phyloP scores from a whole-genome alignment of 2,329 filamentous ascomycete species.

The Aspergillus brunneoviolaceus region DNA sequence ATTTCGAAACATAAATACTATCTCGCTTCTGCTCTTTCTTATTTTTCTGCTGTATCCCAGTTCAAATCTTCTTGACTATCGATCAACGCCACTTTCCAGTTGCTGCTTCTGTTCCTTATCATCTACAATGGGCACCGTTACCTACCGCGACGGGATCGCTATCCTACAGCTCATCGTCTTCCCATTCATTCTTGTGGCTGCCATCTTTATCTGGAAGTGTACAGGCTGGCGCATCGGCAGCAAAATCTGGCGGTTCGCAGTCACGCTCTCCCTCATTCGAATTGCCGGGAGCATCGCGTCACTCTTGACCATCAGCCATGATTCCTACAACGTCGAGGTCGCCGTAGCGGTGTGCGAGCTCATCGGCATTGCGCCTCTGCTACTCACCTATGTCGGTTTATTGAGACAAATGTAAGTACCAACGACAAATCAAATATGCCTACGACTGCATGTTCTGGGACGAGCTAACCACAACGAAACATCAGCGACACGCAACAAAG shows the following conservation, averaged over 20 bases:
- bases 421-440: background rate
- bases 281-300: slow-evolving; percentile 28
- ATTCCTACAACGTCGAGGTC: slow-evolving; percentile 18
- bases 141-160: slow-evolving; percentile 31
- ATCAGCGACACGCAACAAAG: slow-evolving; percentile 14
- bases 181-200: slow-evolving; percentile 25
- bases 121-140: slow-evolving; percentile 21
- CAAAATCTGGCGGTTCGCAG: slow-evolving; percentile 30
- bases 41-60: background rate
- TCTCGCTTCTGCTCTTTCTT: background rate
- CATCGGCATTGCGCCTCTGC: slow-evolving; percentile 30
- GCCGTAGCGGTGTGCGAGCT: slow-evolving; percentile 29
- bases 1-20: slow-evolving; percentile 1
- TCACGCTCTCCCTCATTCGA: slow-evolving; percentile 31
- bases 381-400: slow-evolving; percentile 29
- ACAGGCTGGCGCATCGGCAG: slow-evolving; percentile 28
- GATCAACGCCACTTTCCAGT: background rate
- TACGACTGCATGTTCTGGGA: background rate
- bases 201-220: slow-evolving; percentile 28
- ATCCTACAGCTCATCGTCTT: slow-evolving; percentile 32
- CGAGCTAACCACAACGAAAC: background rate
- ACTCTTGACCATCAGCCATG: slow-evolving; percentile 23
- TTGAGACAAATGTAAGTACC: slow-evolving; percentile 30
- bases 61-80: background rate
- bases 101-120: too few relatives aligned